Percentiles rank a stretch among this genome's conserved stretches.
These are phyloP conservation scores for Torrubiella hemipterigena DNA, from an alignment of 2,329 filamentous ascomycete genomes.

Conservation along the genomic window DNA sequence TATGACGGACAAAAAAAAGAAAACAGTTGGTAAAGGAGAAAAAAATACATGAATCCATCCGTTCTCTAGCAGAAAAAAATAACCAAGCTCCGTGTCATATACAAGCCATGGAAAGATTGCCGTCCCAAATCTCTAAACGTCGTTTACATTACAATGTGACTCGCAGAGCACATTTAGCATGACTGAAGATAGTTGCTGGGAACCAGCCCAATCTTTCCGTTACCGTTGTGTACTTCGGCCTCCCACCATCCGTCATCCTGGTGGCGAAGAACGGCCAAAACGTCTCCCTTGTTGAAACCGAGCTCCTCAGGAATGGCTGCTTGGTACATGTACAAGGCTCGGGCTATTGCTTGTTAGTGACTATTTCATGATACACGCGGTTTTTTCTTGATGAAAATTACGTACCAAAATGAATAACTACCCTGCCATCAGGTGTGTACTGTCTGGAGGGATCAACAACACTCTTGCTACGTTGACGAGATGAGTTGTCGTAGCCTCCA, in stretches of 20 bases:
- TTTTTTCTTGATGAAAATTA: slow-evolving; percentile 11
- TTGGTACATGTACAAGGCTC: slow-evolving; percentile 87
- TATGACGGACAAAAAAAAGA: not conserved
- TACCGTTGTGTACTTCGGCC: slow-evolving; percentile 71
- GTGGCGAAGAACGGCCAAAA: slow-evolving; percentile 74
- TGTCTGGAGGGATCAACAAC: slow-evolving; percentile 72
- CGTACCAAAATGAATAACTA: slow-evolving; percentile 91
- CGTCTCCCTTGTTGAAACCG: slow-evolving; percentile 83
- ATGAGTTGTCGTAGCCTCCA: slow-evolving; percentile 40
- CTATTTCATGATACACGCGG: no score
- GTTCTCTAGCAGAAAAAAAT: not conserved
- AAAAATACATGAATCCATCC: not conserved
- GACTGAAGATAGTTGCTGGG: slow-evolving; percentile 57
- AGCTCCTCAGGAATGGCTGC: slow-evolving; percentile 93
- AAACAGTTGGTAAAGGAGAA: not conserved
- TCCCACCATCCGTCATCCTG: slow-evolving; percentile 99
- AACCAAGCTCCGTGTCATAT: not conserved
- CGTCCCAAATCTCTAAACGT: not conserved
- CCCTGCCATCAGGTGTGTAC: slow-evolving; percentile 73
- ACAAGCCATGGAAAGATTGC: not conserved
- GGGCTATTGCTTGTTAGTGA: slow-evolving; percentile 42
- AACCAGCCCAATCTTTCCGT: slow-evolving; percentile 47
- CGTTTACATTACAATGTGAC: no score
- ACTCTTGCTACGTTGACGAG: slow-evolving; percentile 63
- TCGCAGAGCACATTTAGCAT: slow-evolving; percentile 27